Base-by-base conservation (phyloP, 805 yeast species). In the Pichia deserticola region DNA sequence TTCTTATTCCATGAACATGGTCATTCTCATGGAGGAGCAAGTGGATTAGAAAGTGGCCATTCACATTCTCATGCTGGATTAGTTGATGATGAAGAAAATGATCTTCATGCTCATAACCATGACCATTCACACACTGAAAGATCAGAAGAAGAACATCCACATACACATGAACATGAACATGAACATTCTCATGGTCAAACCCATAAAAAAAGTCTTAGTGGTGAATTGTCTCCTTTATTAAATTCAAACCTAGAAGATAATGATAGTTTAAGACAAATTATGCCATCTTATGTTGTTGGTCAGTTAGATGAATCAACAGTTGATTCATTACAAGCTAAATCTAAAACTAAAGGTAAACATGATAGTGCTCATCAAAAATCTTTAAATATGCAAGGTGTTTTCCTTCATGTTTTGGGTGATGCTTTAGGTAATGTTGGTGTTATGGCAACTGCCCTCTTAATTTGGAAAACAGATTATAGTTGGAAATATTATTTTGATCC, bases 321-420 rank as follows among this genome's bases (percentile, higher is more conserved):
- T 13, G n/a, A 20, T 2, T 40, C 44, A 11, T 15, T 48, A n/a
- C 48, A 48, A 20, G 47, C 48, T 33, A 55, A 60, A 43, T 57
- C 48, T 41, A 37, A 45, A 25, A 11, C 47, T 4, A 47, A 39
- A 7, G 52, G 52, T 42, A 39, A 39, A 8, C 47, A 49, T 13
- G 51, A 54, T 40, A 25, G 11, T 1, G 49, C 52, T 15, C 53
- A 54, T 35, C 61, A 64, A 34, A 80, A 77, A 62, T 86, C 96
- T n/a, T 72, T 92, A 72, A 92, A 93, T 68, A 92, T 92, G 97
- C 90, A 88, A 60, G 99, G 99, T 55, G 97, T 92, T 4, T 93
- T 88, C 63, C 73, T 92, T 61, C 99, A 92, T 63, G 99, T 93
- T 11, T 54, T 93, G 58, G 98, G 98, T 42, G 99, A 92, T 67